A percentile compares a stretch with the other conserved stretches of the same genome.
Evolutionary conservation across 176 grass and related monocot species (phyloP).

Genomic region (Elaeis guineensis): DNA sequence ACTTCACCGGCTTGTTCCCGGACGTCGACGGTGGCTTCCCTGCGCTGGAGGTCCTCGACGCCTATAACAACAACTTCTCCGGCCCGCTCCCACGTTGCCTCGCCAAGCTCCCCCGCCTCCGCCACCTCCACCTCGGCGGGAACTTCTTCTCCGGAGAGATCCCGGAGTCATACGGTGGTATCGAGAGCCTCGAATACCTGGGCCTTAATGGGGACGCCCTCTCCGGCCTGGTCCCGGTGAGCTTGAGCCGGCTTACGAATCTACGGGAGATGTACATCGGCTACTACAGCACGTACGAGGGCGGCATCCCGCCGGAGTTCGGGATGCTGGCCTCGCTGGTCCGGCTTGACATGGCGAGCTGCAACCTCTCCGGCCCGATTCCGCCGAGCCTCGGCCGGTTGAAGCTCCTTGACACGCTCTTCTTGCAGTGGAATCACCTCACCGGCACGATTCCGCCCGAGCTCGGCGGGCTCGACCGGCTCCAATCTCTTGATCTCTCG

Average conservation of each 20-base stretch:
- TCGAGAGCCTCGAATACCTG: conserved; percentile 50
- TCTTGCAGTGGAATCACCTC: conserved; percentile 51
- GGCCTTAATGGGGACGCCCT: conserved; percentile 64
- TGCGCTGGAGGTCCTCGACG: conserved; percentile 40
- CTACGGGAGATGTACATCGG: conserved; percentile 52
- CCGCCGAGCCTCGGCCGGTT: conserved; percentile 47
- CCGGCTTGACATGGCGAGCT: conserved; percentile 58
- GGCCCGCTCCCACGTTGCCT: conserved; percentile 36
- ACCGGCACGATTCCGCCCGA: conserved; percentile 36
- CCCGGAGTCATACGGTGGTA: conserved; percentile 34
- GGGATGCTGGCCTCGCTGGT: conserved; percentile 29
- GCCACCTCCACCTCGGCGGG: conserved; percentile 66
- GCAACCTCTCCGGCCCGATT: conserved; percentile 49
- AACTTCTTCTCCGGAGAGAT: conserved; percentile 79
- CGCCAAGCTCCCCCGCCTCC: conserved; percentile 3
- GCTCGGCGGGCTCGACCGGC: conserved; percentile 29
- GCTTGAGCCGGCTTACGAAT: conserved; percentile 9
- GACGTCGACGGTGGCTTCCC: conserved; percentile 22
- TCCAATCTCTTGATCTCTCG: conserved; percentile 65
- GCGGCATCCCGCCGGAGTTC: conserved; percentile 58
- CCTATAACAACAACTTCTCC: conserved; percentile 83
- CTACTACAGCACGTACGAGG: conserved; percentile 62
- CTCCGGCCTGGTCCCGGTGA: conserved; percentile 27
- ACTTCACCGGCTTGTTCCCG: conserved; percentile 41
- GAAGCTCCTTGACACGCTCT: conserved; percentile 46